These are phyloP conservation scores for Lentinula raphanica DNA, from an alignment of 768 basidiomycete genomes.

Conservation along the genomic window DNA sequence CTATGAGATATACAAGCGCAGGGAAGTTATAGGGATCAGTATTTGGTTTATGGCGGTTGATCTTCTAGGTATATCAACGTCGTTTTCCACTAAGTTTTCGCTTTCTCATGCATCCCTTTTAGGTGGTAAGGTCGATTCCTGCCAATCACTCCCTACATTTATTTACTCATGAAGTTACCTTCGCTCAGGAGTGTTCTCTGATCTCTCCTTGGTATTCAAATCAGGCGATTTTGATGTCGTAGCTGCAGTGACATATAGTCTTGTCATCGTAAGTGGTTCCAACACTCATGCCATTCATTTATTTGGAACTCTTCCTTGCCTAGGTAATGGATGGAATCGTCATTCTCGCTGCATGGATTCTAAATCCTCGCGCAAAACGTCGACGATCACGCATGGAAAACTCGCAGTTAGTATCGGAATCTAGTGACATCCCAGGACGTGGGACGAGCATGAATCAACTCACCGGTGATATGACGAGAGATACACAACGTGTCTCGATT, in stretches of 20 bases:
- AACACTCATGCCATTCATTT: neutral
- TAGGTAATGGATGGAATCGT: conserved; percentile 44
- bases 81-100: neutral
- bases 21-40: conserved; percentile 65
- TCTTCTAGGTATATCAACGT: conserved; percentile 28
- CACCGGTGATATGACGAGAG: neutral
- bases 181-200: conserved; percentile 34
- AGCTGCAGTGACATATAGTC: conserved; percentile 43
- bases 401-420: neutral
- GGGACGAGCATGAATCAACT: neutral
- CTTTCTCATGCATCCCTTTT: neutral
- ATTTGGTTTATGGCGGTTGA: conserved; percentile 67
- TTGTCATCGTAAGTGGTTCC: conserved; percentile 34
- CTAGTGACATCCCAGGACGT: neutral
- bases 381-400: neutral
- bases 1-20: conserved; percentile 64
- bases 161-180: neutral
- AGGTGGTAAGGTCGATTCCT: neutral
- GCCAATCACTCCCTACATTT: neutral
- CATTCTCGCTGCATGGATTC: conserved; percentile 39
- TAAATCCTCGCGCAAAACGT: conserved; percentile 41
- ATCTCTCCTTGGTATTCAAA: conserved; percentile 49
- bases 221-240: conserved; percentile 36
- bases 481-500: neutral
- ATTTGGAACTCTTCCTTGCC: neutral